Evolutionary conservation across 1,284 basidiomycete genomes (phyloP).

Genomic region (Neonothopanus nambi): DNA sequence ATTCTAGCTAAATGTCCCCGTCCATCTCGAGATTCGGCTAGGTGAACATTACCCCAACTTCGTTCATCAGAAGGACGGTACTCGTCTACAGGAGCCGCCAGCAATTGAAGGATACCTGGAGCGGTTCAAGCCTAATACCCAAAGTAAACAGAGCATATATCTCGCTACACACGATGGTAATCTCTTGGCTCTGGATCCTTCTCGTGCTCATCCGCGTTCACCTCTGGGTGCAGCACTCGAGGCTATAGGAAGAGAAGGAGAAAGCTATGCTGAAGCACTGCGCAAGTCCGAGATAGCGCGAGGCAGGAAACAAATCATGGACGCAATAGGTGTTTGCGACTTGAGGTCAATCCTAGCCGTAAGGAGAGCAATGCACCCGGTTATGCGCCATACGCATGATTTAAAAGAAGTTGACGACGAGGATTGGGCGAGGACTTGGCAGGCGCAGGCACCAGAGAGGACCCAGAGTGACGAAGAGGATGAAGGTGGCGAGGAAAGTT

Average conservation of each 20-base stretch:
- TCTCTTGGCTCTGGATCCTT: slow-evolving; percentile 60
- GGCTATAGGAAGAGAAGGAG: slow-evolving; percentile 23
- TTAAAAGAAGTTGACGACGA: slow-evolving; percentile 35
- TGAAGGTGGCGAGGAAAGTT: slow-evolving; percentile 64
- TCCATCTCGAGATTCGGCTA: slow-evolving; percentile 72
- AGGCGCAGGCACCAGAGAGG: background rate
- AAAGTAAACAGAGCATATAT: slow-evolving; percentile 64
- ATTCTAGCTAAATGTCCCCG: slow-evolving; percentile 27
- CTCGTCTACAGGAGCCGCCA: slow-evolving; percentile 65
- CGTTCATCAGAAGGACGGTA: slow-evolving; percentile 56
- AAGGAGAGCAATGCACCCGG: slow-evolving; percentile 57
- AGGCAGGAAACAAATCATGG: slow-evolving; percentile 65
- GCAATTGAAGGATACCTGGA: slow-evolving; percentile 81
- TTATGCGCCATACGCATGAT: slow-evolving; percentile 38
- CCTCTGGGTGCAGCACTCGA: slow-evolving; percentile 54
- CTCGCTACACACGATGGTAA: slow-evolving; percentile 73
- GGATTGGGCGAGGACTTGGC: slow-evolving; percentile 40
- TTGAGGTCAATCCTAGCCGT: slow-evolving; percentile 66
- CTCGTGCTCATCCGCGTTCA: slow-evolving; percentile 65
- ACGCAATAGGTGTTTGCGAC: slow-evolving; percentile 68
- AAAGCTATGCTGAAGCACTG: slow-evolving; percentile 37
- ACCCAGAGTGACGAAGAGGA: slow-evolving; percentile 43
- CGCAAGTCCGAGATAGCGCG: slow-evolving; percentile 58
- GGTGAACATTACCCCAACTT: slow-evolving; percentile 64
- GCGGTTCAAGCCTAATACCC: slow-evolving; percentile 64